Conservation (phyloP, 192 early-diverging fungal species). For the Gryganskiella cystojenkinii region DNA sequence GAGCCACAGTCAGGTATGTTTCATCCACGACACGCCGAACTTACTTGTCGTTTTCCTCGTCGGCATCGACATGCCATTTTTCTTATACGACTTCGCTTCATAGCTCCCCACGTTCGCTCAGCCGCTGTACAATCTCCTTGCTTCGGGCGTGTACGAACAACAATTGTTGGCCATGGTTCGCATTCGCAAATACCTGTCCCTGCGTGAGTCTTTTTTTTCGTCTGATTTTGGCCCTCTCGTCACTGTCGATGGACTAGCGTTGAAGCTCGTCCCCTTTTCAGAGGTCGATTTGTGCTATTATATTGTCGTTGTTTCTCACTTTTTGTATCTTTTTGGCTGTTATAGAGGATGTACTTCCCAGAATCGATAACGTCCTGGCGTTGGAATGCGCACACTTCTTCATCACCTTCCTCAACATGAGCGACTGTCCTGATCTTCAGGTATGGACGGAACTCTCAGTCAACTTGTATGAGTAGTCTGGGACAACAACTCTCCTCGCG, state of each 20-base stretch:
- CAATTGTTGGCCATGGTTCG: slow-evolving; percentile 49
- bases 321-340: background rate
- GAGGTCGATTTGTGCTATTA: too few relatives aligned
- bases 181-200: slow-evolving; percentile 49
- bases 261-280: background rate
- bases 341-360: slow-evolving; percentile 52
- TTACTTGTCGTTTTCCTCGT: background rate
- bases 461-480: background rate
- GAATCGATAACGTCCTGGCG: slow-evolving; percentile 49
- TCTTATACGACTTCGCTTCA: too few relatives aligned
- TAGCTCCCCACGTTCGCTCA: slow-evolving; percentile 49
- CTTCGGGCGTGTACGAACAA: slow-evolving; percentile 46
- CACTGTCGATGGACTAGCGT: background rate
- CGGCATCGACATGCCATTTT: background rate
- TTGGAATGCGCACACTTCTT: slow-evolving; percentile 44
- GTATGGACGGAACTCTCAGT: slow-evolving; percentile 14
- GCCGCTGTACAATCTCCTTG: slow-evolving; percentile 44
- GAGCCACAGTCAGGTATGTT: too few relatives aligned
- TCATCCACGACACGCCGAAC: background rate
- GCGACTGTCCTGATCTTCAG: slow-evolving; percentile 48
- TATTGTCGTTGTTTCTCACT: too few relatives aligned
- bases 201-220: slow-evolving; percentile 25
- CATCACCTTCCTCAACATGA: slow-evolving; percentile 44
- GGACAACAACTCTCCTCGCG: too few relatives aligned
- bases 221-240: background rate